Conservation (phyloP, 495 filamentous ascomycete species). For the Xylaria telfairii region DNA sequence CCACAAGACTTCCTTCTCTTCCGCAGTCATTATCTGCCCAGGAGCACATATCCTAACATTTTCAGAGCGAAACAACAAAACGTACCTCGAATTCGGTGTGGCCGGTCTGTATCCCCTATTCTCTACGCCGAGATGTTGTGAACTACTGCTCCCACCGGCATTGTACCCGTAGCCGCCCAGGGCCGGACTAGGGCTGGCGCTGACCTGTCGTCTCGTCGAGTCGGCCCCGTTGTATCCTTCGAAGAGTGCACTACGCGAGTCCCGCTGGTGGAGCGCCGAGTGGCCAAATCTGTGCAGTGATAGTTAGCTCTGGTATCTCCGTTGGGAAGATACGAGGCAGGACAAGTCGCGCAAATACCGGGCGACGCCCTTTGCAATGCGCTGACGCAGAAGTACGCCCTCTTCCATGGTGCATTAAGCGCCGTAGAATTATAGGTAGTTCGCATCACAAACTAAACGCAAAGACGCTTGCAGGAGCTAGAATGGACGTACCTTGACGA, state of each 20-base stretch:
- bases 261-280: conserved; percentile 76
- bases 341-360: not conserved
- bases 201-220: conserved; percentile 58
- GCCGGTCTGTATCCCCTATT: conserved; percentile 59
- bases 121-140: conserved; percentile 44
- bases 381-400: not conserved
- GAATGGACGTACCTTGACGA: conserved; percentile 25
- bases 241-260: conserved; percentile 89
- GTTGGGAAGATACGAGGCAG: not conserved
- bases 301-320: not conserved
- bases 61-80: conserved; percentile 26
- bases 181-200: conserved; percentile 54
- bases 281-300: conserved; percentile 58
- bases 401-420: not conserved
- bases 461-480: too few species aligned
- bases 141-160: conserved; percentile 49
- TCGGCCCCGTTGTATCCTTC: conserved; percentile 73
- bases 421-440: not conserved
- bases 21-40: not conserved
- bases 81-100: conserved; percentile 82
- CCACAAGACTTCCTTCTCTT: not conserved
- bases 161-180: conserved; percentile 70
- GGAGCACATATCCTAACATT: too few species aligned
- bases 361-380: not conserved
- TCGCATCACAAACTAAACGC: too few species aligned